Base-by-base conservation (phyloP, 352 stramenopile genomes). In the Sclerospora graminicola region DNA sequence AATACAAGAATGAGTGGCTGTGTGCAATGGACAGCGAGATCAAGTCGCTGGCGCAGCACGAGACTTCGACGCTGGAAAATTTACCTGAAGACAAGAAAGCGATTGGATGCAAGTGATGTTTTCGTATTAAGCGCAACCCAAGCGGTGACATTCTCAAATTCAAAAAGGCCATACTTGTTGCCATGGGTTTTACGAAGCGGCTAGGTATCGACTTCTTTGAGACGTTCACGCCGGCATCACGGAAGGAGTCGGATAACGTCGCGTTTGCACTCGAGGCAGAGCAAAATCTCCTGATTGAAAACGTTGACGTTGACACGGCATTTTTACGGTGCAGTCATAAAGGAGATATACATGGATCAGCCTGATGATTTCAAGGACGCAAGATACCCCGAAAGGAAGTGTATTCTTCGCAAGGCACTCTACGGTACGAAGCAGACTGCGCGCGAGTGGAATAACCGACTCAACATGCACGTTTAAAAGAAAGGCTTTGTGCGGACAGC, bases 331-430 rank as follows among this genome's bases (percentile, higher is more conserved):
- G 21, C 27, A 10, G 27, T 57, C 1, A 39, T 60, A 9, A 39
- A 60, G 9, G 38, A 64, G 20, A 49, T 57, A 18, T 57, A 53
- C 41, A 57, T 62, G 33, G 41, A 49, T 11, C 14, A 50, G 1
- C 46, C 41, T 0, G 53, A 62, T 4, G 41, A 34, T 2, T 50
- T 54, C 9, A 9, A 33, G 2, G 41, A 48, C 8, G 11, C 41
- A 41, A 27, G 11, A 13, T 15, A 40, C 15, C 20, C 41, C 4
- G 16, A 31, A 8, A 41, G 27, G 30, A 48, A 41, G 23, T 41
- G 30, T 15, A 3, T 32, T 3, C 28, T 32, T 4, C 28, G 11
- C 9, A 32, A 48, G 9, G 31, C 41, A 8, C 41, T 33, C 0
- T 41, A 48, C 14, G 41, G 41, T 4, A 48, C 21, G 4, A 48